Percentiles rank a stretch among this genome's conserved stretches.
Evolutionary conservation across 257 asterid species (phyloP).

Genomic region (Forsythia viridissima): DNA sequence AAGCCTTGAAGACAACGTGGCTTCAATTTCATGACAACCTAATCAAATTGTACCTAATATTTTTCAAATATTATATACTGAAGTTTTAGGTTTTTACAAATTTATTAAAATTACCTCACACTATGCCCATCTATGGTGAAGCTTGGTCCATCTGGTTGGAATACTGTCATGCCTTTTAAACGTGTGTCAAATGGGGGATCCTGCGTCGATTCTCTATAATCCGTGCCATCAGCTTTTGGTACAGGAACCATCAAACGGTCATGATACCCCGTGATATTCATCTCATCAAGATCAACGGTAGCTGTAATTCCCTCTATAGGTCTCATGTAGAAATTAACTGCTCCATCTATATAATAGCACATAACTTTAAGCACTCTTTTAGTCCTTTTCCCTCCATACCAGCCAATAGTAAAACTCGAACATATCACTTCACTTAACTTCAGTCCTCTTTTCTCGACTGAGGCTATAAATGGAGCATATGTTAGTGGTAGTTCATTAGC

Average conservation of each 20-base stretch:
- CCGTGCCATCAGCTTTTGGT: conserved; percentile 64
- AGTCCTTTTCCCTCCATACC: conserved; percentile 60
- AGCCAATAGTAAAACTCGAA: conserved; percentile 45
- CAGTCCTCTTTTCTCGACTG: conserved; percentile 57
- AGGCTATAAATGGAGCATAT: conserved; percentile 48
- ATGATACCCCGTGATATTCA: conserved; percentile 39
- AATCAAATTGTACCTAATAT: no score
- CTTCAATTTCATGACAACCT: neutral
- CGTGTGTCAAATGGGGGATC: neutral
- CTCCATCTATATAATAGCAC: conserved; percentile 68
- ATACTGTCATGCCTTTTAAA: neutral
- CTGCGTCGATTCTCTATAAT: conserved; percentile 36
- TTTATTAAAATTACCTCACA: conserved; percentile 41
- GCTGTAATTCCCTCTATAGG: conserved; percentile 66
- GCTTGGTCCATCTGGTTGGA: conserved; percentile 34
- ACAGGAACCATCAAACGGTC: conserved; percentile 56
- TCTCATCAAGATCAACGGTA: conserved; percentile 66
- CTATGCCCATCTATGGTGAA: conserved; percentile 52
- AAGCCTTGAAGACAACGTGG: no score
- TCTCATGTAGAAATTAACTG: conserved; percentile 68
- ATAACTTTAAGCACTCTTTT: conserved; percentile 46
- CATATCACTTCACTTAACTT: conserved; percentile 58
- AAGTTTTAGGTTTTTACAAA: neutral
- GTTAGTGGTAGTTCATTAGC: conserved; percentile 42
- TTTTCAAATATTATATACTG: neutral